Evolutionary conservation across 2,329 filamentous ascomycete genomes (phyloP).

Genomic region (Aspergillus flavus): DNA sequence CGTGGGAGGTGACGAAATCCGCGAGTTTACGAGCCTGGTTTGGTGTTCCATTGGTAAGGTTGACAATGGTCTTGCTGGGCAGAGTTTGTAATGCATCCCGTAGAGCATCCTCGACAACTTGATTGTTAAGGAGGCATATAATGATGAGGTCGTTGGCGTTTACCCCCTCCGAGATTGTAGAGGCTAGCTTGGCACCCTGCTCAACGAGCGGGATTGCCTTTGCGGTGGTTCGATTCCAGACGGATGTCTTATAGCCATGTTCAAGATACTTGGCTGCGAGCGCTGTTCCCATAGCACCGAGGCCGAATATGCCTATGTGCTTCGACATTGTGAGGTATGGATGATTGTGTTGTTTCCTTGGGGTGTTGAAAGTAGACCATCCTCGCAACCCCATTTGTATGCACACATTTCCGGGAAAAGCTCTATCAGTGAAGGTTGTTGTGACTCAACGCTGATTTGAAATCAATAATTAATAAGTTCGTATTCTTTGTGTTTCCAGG

Average conservation of each 20-base stretch:
- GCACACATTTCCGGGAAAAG: not conserved
- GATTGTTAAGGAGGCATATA: slow-evolving; percentile 16
- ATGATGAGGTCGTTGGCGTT: slow-evolving; percentile 10
- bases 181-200: slow-evolving; percentile 9
- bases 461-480: not conserved
- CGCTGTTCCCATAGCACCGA: slow-evolving; percentile 19
- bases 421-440: not conserved
- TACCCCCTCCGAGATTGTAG: slow-evolving; percentile 2
- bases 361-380: not conserved
- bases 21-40: slow-evolving; percentile 12
- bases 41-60: slow-evolving; percentile 18
- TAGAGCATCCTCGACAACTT: slow-evolving; percentile 6
- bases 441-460: not conserved
- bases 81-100: not conserved
- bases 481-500: not conserved
- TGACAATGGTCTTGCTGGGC: slow-evolving; percentile 12
- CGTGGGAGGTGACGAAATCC: not conserved
- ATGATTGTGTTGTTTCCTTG: not conserved
- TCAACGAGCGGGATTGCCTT: slow-evolving; percentile 11
- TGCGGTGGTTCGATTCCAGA: slow-evolving; percentile 17
- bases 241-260: slow-evolving; percentile 6
- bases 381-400: not conserved
- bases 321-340: not conserved
- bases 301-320: slow-evolving; percentile 14
- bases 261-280: slow-evolving; percentile 13